phyloP scores from a whole-genome alignment of 768 basidiomycete species.

The Amanita exitialis region DNA sequence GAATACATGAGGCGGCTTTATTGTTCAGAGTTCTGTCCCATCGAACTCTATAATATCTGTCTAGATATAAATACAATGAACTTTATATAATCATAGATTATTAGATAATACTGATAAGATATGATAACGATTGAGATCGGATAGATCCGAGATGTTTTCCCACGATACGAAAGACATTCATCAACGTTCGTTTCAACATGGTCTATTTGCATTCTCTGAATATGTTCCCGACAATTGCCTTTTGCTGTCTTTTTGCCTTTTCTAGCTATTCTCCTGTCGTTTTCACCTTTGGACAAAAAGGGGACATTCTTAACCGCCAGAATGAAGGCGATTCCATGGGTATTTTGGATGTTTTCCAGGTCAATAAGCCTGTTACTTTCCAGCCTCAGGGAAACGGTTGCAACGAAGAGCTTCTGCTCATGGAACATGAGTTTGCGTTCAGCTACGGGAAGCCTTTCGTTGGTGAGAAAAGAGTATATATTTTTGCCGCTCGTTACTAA shows the following conservation, averaged over 20 bases:
- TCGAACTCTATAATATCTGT: no score
- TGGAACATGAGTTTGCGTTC: slow-evolving; percentile 2
- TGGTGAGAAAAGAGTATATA: not conserved
- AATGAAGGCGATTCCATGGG: not conserved
- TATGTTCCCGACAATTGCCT: not conserved
- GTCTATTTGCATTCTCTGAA: not conserved
- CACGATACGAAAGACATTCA: no score
- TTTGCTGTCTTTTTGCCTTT: not conserved
- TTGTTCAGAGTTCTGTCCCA: no score
- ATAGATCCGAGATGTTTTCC: no score
- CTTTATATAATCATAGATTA: no score
- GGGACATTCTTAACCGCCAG: not conserved
- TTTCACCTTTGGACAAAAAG: not conserved
- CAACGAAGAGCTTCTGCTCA: not conserved
- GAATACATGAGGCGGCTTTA: no score
- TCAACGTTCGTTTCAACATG: no score
- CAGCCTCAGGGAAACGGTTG: not conserved
- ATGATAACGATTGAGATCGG: no score
- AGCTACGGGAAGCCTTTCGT: slow-evolving; percentile 3
- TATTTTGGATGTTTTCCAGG: not conserved
- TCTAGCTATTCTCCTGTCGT: not conserved
- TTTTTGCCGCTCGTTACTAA: not conserved
- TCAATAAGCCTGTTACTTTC: not conserved
- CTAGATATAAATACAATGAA: no score
- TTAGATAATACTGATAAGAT: no score